phyloP scores from a whole-genome alignment of 805 yeast genomes.

The Gaillardinia entomophila region DNA sequence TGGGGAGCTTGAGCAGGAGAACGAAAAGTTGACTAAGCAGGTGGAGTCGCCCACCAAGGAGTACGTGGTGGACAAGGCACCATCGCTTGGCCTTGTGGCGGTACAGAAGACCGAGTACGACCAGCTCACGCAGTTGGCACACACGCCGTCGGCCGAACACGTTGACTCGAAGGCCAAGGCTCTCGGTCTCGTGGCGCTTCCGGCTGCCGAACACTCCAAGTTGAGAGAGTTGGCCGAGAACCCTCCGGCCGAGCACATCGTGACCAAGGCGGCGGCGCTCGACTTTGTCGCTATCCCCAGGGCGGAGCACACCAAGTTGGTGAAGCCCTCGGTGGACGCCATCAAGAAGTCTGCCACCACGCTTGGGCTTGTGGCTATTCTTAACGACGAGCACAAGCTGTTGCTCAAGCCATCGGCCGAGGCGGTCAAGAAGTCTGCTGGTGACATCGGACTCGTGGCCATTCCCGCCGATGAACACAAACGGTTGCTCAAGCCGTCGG shows the following conservation, averaged over 20 bases:
- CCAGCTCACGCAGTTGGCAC: slow-evolving; percentile 7
- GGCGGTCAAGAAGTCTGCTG: slow-evolving; percentile 4
- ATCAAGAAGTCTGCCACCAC: slow-evolving; percentile 7
- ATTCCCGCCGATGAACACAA: slow-evolving; percentile 4
- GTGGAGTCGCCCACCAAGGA: slow-evolving; percentile 1
- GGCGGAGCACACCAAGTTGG: slow-evolving; percentile 4
- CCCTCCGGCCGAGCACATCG: background rate
- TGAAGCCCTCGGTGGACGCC: slow-evolving; percentile 25
- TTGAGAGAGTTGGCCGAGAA: background rate
- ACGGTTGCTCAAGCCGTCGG: slow-evolving; percentile 6
- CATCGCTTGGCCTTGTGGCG: slow-evolving; percentile 1
- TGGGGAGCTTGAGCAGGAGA: too few species aligned
- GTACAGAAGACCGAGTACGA: slow-evolving; percentile 3
- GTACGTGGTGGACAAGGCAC: slow-evolving; percentile 6
- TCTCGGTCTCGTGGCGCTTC: background rate
- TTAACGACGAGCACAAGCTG: slow-evolving; percentile 4
- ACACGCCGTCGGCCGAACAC: slow-evolving; percentile 11
- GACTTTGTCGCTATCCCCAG: slow-evolving; percentile 4
- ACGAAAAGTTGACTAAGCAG: background rate
- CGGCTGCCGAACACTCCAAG: background rate
- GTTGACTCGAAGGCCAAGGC: slow-evolving; percentile 6
- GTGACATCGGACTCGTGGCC: slow-evolving; percentile 17
- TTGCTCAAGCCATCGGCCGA: slow-evolving; percentile 9
- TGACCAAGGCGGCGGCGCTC: background rate
- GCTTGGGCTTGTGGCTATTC: slow-evolving; percentile 7